Base-by-base conservation (phyloP, 129 eudicot genomes). In the Sambucus nigra region DNA sequence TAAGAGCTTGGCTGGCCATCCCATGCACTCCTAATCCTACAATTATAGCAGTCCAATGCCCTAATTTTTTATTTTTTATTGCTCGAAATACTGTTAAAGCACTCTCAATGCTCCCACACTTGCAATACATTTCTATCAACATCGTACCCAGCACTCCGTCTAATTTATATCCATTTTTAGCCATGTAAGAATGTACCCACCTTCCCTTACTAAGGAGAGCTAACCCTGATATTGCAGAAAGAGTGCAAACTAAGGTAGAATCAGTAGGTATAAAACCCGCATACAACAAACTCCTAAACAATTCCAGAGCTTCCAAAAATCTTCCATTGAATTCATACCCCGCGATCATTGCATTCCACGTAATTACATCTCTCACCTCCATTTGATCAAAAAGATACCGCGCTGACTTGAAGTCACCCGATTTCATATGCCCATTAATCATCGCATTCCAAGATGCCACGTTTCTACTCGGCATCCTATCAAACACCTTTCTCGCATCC, bases 31-130 rank as follows among this genome's bases (percentile, higher is more conserved):
- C 72, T 39, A 76, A 58, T 60, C 79, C 84, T 18, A 52, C 66
- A 18, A 73, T 60, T 51, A 78, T 57, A n/a, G 76, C 51, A 7
- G 73, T 78, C 84, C 84, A 78, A 28, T 69, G 75, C 1, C 72
- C 79, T 26, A 72, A 29, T 16, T 69, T 65, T 62, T 69, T 69
- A 6, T 57, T 71, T 40, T 29, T 50, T 57, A 76, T 61, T 11
- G 38, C 45, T 25, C 45, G 47, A 10, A 77, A 77, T 41, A 72
- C 70, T 50, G 32, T 55, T 21, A 65, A 46, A 26, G 76, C 84
- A 29, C 41, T 58, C 59, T 72, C 70, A 1, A 73, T 60, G 65
- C 59, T 69, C 23, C 76, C 79, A 54, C 79, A 64, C 59, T 68
- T 77, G 67, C 69, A 64, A 60, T 73, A 77, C 79, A 69, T 73